Evolutionary conservation across 140 eudicot genomes (phyloP), one percentile per base, ranked within the genome.

Genomic region (Senecio squalidus): DNA sequence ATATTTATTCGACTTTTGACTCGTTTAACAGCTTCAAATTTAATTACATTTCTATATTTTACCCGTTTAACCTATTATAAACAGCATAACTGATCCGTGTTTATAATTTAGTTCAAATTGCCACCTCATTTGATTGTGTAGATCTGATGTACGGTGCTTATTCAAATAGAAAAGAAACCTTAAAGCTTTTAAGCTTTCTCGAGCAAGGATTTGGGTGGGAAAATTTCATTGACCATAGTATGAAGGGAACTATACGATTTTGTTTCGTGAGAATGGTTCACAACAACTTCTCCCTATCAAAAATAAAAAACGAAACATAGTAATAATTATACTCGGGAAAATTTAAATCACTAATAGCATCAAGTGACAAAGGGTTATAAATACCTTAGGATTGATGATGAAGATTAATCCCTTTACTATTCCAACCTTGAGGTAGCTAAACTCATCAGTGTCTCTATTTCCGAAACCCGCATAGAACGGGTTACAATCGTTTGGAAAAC

Each of bases 391-490:
- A 60, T 90, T 90, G 60, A 90, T 86, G 76, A 76, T 90, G 64
- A 90, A 90, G 47, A 90, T 86, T 73, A 84, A 82, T 9, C 86
- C 95, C 74, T 70, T 80, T 1, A 90, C 82, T 26, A 90, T 86
- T 66, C 97, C 97, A 46, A 90, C 95, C 65, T 78, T 90, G 53
- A 90, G 80, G 70, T 90, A 90, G 90, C 97, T 90, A 62, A 90
- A 52, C 74, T 85, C 95, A 66, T 90, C 95, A 2, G 97, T 90
- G 70, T 90, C 95, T 80, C 97, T 71, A 74, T 90, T 90, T 74
- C 97, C 97, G 43, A 90, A 86, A 74, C 97, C 97, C 15, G 95
- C 97, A 59, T 80, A 90, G 64, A 85, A 90, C 27, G 97, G 97
- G 71, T 76, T 85, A 67, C 78, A 76, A 62, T 85, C 89, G 4